phyloP scores from a whole-genome alignment of 495 filamentous ascomycete genomes.

The Tuber calosporum region DNA sequence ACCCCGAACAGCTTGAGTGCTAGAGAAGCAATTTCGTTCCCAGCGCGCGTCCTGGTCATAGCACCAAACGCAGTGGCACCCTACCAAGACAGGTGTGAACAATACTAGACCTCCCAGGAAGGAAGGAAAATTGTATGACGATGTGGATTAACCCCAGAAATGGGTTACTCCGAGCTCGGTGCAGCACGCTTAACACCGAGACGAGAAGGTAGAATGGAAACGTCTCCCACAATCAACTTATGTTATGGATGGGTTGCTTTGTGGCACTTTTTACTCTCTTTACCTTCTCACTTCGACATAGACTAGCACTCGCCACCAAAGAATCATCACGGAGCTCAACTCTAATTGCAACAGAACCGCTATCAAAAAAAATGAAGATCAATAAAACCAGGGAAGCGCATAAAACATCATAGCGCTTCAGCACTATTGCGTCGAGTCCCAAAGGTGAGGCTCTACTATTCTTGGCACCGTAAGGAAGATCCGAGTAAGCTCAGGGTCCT shows the following conservation, averaged over 20 bases:
- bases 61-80: not conserved
- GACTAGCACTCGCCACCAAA: constrained; percentile 19
- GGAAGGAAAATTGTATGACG: not conserved
- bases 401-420: not conserved
- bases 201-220: not conserved
- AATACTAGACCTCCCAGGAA: not conserved
- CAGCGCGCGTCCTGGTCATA: not conserved
- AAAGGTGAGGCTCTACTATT: not conserved
- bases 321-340: not conserved
- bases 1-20: not conserved
- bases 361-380: not conserved
- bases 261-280: not conserved
- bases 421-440: not conserved
- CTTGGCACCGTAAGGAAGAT: not conserved
- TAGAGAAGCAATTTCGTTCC: not conserved
- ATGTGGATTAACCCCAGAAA: not conserved
- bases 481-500: constrained; percentile 4
- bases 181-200: constrained; percentile 12
- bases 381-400: not conserved
- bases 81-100: not conserved
- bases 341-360: not conserved
- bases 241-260: not conserved
- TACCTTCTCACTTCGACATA: constrained; percentile 1
- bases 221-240: not conserved
- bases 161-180: constrained; percentile 30